A percentile compares a stretch with the other conserved stretches of the same genome.
Evolutionary conservation across 371 early-diverging fungal species (phyloP).

Genomic region (Enterospora canceri): DNA sequence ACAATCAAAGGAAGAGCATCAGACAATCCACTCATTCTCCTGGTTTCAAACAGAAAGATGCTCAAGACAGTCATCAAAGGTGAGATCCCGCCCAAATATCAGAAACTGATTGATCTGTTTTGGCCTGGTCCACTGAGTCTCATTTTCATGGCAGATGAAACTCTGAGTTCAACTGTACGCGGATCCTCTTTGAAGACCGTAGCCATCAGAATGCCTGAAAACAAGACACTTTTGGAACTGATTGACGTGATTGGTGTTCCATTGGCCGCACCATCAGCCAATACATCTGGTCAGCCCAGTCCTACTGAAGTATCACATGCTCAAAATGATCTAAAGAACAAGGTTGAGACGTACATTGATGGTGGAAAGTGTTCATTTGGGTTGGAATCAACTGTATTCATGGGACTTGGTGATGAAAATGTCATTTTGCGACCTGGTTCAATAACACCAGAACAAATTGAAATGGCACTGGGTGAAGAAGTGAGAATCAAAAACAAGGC

Average conservation of each 20-base stretch:
- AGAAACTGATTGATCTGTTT: constrained; percentile 58
- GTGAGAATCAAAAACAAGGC: constrained; percentile 8
- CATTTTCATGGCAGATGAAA: constrained; percentile 64
- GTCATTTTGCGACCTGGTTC: constrained; percentile 91
- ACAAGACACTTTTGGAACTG: constrained; percentile 72
- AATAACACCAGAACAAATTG: constrained; percentile 68
- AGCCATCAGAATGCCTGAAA: constrained; percentile 80
- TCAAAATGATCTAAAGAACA: constrained; percentile 66
- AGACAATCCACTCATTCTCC: constrained; percentile 95
- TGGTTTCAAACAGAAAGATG: constrained; percentile 78
- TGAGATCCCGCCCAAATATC: constrained; percentile 44
- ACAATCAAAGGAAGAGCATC: constrained; percentile 77
- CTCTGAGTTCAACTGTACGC: constrained; percentile 66
- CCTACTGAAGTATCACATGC: constrained; percentile 84
- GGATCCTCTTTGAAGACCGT: constrained; percentile 59
- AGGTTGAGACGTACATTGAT: constrained; percentile 74
- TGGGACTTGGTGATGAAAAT: constrained; percentile 61
- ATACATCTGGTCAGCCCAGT: constrained; percentile 81
- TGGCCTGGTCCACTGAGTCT: constrained; percentile 98
- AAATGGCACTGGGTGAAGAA: constrained; percentile 9
- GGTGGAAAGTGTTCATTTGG: constrained; percentile 78
- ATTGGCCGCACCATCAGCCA: constrained; percentile 95
- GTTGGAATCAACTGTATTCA: constrained; percentile 85
- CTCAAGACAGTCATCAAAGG: constrained; percentile 60
- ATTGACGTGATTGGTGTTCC: constrained; percentile 75